These are phyloP conservation scores for Ogataea philodendri DNA, from an alignment of 805 yeast genomes.

Conservation along the genomic window DNA sequence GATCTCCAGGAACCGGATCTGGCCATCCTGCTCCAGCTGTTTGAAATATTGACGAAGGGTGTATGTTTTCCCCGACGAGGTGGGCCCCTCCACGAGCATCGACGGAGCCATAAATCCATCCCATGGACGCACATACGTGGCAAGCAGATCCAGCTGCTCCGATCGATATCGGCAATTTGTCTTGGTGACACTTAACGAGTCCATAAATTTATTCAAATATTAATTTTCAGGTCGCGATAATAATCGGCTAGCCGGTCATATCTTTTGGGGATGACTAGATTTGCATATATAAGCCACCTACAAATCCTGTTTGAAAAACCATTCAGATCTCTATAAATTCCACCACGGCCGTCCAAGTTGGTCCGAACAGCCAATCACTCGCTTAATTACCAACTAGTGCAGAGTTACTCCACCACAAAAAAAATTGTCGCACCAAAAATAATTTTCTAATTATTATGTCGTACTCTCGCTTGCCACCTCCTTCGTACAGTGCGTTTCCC, in stretches of 20 bases:
- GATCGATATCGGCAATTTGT: constrained; percentile 29
- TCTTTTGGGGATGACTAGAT: no score
- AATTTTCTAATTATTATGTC: constrained; percentile 5
- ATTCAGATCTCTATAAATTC: no score
- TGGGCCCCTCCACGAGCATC: constrained; percentile 46
- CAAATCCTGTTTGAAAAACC: no score
- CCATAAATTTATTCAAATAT: constrained; percentile 1
- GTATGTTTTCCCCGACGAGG: constrained; percentile 48
- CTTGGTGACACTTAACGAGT: constrained; percentile 3
- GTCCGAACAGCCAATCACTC: no score
- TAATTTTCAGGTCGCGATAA: background rate
- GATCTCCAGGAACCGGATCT: constrained; percentile 33
- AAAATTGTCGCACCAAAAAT: background rate
- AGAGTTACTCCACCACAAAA: no score
- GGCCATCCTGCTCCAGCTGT: constrained; percentile 15
- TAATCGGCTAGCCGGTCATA: background rate
- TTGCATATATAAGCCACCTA: no score
- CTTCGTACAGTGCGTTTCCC: constrained; percentile 19
- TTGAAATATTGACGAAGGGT: constrained; percentile 36
- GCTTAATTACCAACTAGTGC: no score
- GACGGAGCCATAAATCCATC: constrained; percentile 34
- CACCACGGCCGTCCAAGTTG: no score
- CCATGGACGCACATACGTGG: constrained; percentile 36
- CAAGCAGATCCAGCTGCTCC: constrained; percentile 36
- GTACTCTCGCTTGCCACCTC: constrained; percentile 16